Evolutionary conservation across 2,329 filamentous ascomycete genomes (phyloP).

Genomic region (Phialemonium atrogriseum): DNA sequence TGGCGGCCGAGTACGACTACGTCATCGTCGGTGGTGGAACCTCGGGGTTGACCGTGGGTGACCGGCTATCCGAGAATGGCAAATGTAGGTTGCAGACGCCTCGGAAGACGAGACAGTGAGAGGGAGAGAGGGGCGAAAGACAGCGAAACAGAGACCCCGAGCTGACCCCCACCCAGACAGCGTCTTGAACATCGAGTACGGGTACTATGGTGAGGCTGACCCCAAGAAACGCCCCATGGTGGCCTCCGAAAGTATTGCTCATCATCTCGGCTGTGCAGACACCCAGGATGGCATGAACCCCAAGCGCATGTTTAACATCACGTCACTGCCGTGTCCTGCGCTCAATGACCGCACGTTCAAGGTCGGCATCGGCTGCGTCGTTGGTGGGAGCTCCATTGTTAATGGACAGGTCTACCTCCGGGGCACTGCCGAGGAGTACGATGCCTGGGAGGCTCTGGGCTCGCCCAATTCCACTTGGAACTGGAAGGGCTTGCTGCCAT

Average conservation of each 20-base stretch:
- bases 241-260: too few relatives aligned
- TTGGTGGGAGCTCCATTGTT: constrained; percentile 53
- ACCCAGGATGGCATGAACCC: constrained; percentile 4
- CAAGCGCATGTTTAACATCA: constrained; percentile 5
- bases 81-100: constrained; percentile 27
- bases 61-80: constrained; percentile 35
- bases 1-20: constrained; percentile 19
- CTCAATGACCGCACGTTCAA: constrained; percentile 26
- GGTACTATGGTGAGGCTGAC: constrained; percentile 14
- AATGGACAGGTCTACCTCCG: constrained; percentile 47
- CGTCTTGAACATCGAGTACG: constrained; percentile 18
- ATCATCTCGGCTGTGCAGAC: too few relatives aligned
- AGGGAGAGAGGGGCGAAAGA: too few relatives aligned
- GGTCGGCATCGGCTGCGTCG: constrained; percentile 33
- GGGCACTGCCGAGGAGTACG: constrained; percentile 35
- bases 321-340: constrained; percentile 20
- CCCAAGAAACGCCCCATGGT: too few relatives aligned
- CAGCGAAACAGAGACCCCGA: too few relatives aligned
- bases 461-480: constrained; percentile 50
- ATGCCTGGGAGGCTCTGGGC: constrained; percentile 47
- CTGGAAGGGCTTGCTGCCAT: constrained; percentile 26
- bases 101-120: not conserved
- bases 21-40: constrained; percentile 44
- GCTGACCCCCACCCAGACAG: constrained; percentile 5
- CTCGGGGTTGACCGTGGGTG: constrained; percentile 40